phyloP scores from a whole-genome alignment of 495 filamentous ascomycete species.

The Glutinoglossum americanum region DNA sequence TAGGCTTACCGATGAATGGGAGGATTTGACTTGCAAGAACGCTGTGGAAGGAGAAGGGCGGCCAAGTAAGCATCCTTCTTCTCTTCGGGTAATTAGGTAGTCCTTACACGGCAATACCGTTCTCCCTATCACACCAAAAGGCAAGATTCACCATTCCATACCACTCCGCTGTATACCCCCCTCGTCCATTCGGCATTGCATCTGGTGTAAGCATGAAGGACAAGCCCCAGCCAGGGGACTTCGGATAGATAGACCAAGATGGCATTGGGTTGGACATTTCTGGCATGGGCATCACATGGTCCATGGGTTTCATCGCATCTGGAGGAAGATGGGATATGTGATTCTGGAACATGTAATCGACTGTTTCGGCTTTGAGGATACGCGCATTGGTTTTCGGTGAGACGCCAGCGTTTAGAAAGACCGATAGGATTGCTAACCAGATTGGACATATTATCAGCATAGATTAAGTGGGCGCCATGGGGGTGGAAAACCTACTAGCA shows the following conservation, averaged over 20 bases:
- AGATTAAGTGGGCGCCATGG: background rate
- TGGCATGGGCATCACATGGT: too few species aligned
- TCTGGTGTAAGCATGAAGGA: constrained; percentile 30
- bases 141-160: constrained; percentile 37
- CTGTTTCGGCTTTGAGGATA: constrained; percentile 27
- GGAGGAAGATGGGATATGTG: constrained; percentile 33
- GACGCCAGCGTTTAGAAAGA: constrained; percentile 28
- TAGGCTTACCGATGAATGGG: background rate
- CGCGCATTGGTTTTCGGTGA: constrained; percentile 24
- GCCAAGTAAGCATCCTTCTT: background rate
- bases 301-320: constrained; percentile 7
- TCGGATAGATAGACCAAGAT: constrained; percentile 3
- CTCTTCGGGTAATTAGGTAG: background rate
- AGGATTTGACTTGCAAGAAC: background rate
- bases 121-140: constrained; percentile 39
- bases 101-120: constrained; percentile 24
- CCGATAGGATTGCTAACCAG: constrained; percentile 20
- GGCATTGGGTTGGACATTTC: background rate
- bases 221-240: constrained; percentile 37
- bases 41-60: background rate
- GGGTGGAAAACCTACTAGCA: background rate
- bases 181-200: constrained; percentile 24
- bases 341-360: constrained; percentile 37
- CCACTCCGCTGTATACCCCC: constrained; percentile 28
- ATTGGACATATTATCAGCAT: background rate